Base-by-base conservation (phyloP, 306 rosid species). In the Acacia confusa region DNA sequence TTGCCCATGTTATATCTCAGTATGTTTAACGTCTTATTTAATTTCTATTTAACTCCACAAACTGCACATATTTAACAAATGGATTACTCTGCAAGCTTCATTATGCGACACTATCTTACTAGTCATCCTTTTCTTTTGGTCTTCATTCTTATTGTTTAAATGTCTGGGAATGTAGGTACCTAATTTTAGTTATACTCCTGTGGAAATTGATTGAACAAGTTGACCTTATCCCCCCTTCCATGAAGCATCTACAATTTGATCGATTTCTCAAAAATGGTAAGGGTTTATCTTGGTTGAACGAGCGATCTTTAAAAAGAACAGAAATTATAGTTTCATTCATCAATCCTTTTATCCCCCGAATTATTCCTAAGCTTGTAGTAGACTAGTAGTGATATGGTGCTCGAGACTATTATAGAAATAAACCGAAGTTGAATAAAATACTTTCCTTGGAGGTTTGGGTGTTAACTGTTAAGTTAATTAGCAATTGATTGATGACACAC, bases 1-100 rank as follows among this genome's bases (percentile, higher is more conserved):
- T 95, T 69, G 97, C 99, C 5, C 99, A 95, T 83, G 99, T 95
- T 69, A 89, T 95, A 80, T 95, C 99, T 64, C 99, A 95, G 99
- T 95, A 86, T 81, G 97, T 88, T 45, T 34, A 81, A 85, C 79
- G 97, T 86, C 44, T 65, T 34, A 81, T 63, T 70, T 14, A 45
- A 40, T 53, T 68, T 50, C 30, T 57, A 74, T 45, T 61, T 52
- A 52, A 44, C 61, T 78, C n/a, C 22, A 24, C 52, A 72, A 24
- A 19, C 60, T 65, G 65, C 50, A 60, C 20, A 34, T 19, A 45
- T 36, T 76, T 44, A 22, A 82, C 72, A 55, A 36, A 67, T 25
- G 41, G 40, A 71, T 64, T 30, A 77, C 79, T 43, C 28, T 24
- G 30, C 77, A 14, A 40, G 34, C 13, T 52, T 75, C 74, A 73